These are phyloP conservation scores for Xylaria sp. DNA, from an alignment of 2,329 filamentous ascomycete species.

Conservation along the genomic window DNA sequence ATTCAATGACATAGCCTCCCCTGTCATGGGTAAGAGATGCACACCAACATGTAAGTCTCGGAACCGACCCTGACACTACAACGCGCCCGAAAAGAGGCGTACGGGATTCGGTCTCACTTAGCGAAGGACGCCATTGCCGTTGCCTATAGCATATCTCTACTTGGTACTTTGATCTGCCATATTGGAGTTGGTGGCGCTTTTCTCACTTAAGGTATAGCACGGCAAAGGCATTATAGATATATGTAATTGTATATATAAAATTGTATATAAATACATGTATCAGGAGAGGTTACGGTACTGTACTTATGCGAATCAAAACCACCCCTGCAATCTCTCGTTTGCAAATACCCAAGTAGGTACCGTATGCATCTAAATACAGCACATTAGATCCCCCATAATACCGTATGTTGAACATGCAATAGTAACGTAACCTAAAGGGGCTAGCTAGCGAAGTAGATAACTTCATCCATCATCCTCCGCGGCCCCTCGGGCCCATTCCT, in stretches of 20 bases:
- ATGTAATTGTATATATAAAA: background rate
- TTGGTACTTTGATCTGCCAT: background rate
- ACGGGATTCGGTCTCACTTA: constrained; percentile 14
- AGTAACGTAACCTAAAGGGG: constrained; percentile 8
- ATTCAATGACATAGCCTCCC: constrained; percentile 21
- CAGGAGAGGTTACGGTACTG: background rate
- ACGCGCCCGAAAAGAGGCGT: background rate
- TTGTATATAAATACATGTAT: background rate
- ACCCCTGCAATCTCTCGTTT: constrained; percentile 20
- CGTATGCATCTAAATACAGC: constrained; percentile 27
- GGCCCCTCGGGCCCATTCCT: constrained; percentile 19
- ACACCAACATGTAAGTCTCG: background rate
- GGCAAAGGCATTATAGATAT: background rate
- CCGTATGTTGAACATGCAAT: constrained; percentile 18
- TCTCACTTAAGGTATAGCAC: background rate
- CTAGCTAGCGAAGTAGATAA: constrained; percentile 7
- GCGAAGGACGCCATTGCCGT: constrained; percentile 20
- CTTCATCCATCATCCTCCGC: constrained; percentile 19
- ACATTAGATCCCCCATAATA: constrained; percentile 15
- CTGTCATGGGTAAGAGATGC: constrained; percentile 5
- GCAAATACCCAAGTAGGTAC: constrained; percentile 1
- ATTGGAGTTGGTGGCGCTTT: background rate
- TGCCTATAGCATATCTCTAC: background rate
- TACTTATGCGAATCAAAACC: constrained; percentile 11
- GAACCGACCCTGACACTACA: background rate